A percentile compares a stretch with the other conserved stretches of the same genome.
These are phyloP conservation scores for Penicillium roqueforti DNA, from an alignment of 495 filamentous ascomycete species.

Conservation along the genomic window DNA sequence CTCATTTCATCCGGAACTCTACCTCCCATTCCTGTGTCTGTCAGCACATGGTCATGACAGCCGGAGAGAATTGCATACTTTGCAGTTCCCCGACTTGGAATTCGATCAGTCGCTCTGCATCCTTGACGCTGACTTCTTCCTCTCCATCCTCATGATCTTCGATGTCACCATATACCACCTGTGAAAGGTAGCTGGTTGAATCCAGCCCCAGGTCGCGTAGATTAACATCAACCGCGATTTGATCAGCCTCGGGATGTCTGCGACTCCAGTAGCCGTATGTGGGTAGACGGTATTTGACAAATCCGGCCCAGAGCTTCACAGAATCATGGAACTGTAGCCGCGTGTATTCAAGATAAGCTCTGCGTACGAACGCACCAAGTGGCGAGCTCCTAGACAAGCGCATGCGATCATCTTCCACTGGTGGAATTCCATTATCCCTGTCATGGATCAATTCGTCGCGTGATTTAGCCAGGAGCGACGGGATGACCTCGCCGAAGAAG, in stretches of 20 bases:
- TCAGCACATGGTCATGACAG: conserved; percentile 23
- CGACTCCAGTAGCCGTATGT: conserved; percentile 67
- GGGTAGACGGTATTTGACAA: conserved; percentile 72
- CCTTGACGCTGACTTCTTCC: conserved; percentile 63
- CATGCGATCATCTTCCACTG: conserved; percentile 37
- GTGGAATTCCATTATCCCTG: conserved; percentile 46
- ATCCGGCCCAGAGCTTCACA: conserved; percentile 70
- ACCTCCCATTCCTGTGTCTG: conserved; percentile 52
- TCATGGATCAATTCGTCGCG: conserved; percentile 51
- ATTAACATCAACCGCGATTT: conserved; percentile 66
- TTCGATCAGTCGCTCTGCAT: conserved; percentile 78
- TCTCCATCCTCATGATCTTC: conserved; percentile 44
- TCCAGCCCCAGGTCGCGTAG: conserved; percentile 42
- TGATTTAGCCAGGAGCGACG: conserved; percentile 55
- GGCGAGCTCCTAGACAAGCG: conserved; percentile 66
- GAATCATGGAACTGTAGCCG: conserved; percentile 74
- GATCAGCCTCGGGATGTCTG: conserved; percentile 57
- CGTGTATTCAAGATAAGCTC: conserved; percentile 73
- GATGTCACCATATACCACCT: conserved; percentile 60
- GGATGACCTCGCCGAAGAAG: conserved; percentile 56
- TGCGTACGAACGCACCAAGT: conserved; percentile 77
- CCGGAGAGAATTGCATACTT: conserved; percentile 47
- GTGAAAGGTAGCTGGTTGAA: conserved; percentile 44
- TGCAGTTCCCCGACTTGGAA: conserved; percentile 86
- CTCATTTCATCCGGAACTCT: conserved; percentile 68